These are phyloP conservation scores for Petunia hybrid DNA, from an alignment of 305 asterid species.

Conservation along the genomic window DNA sequence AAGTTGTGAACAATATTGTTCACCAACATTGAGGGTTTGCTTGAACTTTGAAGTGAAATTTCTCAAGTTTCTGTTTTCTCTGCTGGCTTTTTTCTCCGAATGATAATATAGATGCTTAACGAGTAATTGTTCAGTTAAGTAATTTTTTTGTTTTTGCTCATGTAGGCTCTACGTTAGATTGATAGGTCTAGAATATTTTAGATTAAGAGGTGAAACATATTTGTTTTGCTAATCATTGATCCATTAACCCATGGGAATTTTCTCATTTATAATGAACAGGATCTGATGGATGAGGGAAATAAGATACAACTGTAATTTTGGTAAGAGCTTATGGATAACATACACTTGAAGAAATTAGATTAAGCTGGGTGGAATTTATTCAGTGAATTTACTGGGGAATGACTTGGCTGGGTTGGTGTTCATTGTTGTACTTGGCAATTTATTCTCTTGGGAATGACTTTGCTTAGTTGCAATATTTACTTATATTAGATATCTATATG, in stretches of 20 bases:
- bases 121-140: slow-evolving; percentile 1
- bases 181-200: not conserved
- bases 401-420: not conserved
- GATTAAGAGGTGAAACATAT: slow-evolving; percentile 8
- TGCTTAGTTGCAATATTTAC: not conserved
- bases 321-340: not conserved
- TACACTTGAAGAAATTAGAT: slow-evolving; percentile 10
- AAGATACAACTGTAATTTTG: not conserved
- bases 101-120: slow-evolving; percentile 2
- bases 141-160: slow-evolving; percentile 4
- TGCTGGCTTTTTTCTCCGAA: not conserved
- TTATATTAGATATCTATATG: not conserved
- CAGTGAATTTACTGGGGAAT: not conserved
- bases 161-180: not conserved
- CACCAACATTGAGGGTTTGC: not conserved
- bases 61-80: slow-evolving; percentile 11
- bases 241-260: not conserved
- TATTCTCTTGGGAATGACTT: not conserved
- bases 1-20: not conserved
- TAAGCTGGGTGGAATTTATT: not conserved
- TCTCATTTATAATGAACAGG: not conserved
- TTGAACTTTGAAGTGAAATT: slow-evolving; percentile 14
- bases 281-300: not conserved
- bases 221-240: slow-evolving; percentile 18
- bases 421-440: slow-evolving; percentile 8